Evolutionary conservation across 2,329 filamentous ascomycete genomes (phyloP), one percentile per base, ranked within the genome.

Genomic region (Hirsutella rhossiliensis): DNA sequence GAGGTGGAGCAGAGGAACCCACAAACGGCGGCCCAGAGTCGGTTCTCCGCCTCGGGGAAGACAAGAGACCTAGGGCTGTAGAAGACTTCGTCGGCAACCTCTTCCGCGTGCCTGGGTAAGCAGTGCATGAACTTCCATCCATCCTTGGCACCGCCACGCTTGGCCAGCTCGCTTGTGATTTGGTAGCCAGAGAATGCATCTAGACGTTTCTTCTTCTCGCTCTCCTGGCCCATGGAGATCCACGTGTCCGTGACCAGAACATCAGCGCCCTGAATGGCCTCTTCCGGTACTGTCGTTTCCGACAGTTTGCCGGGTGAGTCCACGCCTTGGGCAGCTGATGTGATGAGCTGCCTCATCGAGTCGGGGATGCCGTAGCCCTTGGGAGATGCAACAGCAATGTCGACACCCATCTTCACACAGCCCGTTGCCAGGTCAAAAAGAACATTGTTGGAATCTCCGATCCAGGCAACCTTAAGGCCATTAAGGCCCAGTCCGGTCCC

Each of bases 51-150:
- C 65, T 98, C 92, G 2, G 78, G 80, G 67, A 96, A 98, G 4
- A 97, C 92, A 23, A 98, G 69, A 34, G 86, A 94, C 56, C 83
- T 76, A 0, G 78, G 72, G 40, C 86, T 81, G 64, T 97, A 96
- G 60, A 98, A 97, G 2, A 98, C 89, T 58, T 92, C 88, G 57
- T 98, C 90, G 46, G 76, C 80, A 30, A 98, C 92, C 67, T 98
- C 92, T 63, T 98, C 90, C 0, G 78, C 77, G 60, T 98, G 89
- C 49, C 92, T 78, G 13, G 92, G 92, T 47, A 98, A 66, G 62
- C 92, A 98, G 69, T 98, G 92, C 92, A 98, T 96, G 62, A 98
- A 98, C 64, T 87, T 88, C 92, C 92, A 98, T 50, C 76, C 76
- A 13, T 83, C 72, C 62, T 92, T 94, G 37, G 92, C 92, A 18